These are phyloP conservation scores for Debaryomyces subglobosus DNA, from an alignment of 1,139 yeast genomes.

Conservation along the genomic window DNA sequence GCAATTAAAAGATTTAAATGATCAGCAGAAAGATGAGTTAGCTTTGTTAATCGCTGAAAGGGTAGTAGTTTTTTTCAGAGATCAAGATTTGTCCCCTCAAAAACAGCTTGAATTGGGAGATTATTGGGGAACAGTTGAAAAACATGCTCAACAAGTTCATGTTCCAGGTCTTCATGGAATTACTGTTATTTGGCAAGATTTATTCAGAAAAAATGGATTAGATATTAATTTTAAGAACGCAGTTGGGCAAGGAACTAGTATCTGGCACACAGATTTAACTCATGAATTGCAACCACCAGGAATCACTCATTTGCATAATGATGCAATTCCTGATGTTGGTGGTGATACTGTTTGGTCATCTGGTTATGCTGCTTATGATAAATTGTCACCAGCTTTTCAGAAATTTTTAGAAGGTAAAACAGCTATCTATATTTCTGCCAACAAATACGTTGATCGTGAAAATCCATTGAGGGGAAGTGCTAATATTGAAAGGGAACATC, in stretches of 20 bases:
- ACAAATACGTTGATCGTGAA: constrained; percentile 35
- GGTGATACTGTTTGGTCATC: constrained; percentile 43
- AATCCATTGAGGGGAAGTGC: constrained; percentile 39
- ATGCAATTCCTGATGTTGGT: constrained; percentile 38
- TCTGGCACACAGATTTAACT: constrained; percentile 42
- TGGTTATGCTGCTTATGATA: constrained; percentile 43
- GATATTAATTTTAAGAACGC: constrained; percentile 34
- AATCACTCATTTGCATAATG: constrained; percentile 41
- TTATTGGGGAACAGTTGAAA: constrained; percentile 50
- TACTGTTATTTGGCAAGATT: constrained; percentile 58
- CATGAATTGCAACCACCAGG: constrained; percentile 45
- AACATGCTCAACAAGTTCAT: constrained; percentile 44
- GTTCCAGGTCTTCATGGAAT: constrained; percentile 42
- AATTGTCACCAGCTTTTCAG: constrained; percentile 40
- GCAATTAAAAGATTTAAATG: constrained; percentile 51
- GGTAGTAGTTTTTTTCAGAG: constrained; percentile 47
- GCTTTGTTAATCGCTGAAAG: constrained; percentile 48
- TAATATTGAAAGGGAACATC: constrained; percentile 42
- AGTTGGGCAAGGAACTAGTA: constrained; percentile 33
- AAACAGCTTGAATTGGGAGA: constrained; percentile 49
- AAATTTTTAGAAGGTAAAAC: constrained; percentile 41
- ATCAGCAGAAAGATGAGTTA: constrained; percentile 56
- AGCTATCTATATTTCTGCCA: constrained; percentile 41
- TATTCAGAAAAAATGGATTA: constrained; percentile 25
- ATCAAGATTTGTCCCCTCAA: constrained; percentile 47